Percentiles rank a stretch among this genome's conserved stretches.
Conservation (phyloP, 139 green algal species). For the Chlamydomonas sp. region DNA sequence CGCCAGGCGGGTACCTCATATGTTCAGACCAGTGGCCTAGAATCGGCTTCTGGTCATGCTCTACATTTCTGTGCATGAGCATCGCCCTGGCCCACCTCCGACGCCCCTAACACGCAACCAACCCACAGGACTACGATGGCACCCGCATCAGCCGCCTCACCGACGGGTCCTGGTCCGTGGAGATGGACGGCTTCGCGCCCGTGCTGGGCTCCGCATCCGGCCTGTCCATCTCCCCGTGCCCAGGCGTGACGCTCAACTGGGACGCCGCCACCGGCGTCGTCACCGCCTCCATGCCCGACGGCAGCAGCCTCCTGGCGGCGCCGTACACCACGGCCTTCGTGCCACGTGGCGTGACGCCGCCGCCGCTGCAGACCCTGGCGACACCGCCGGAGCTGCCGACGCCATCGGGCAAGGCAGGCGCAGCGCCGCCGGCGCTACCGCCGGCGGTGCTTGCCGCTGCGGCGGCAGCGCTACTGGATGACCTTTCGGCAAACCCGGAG, state of each 20-base stretch:
- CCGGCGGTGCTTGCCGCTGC: background rate
- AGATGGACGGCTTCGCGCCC: constrained; percentile 49
- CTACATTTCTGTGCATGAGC: too few species aligned
- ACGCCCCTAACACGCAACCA: background rate
- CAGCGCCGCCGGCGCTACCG: background rate
- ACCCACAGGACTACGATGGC: constrained; percentile 52
- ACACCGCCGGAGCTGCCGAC: background rate
- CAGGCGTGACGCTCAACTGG: constrained; percentile 27
- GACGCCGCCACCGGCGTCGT: constrained; percentile 32
- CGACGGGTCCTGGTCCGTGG: constrained; percentile 50
- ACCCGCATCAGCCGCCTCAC: constrained; percentile 38
- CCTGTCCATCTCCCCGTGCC: constrained; percentile 28
- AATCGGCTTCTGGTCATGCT: too few species aligned
- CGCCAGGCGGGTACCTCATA: too few species aligned
- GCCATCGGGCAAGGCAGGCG: background rate
- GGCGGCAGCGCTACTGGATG: constrained; percentile 1
- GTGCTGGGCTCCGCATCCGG: constrained; percentile 30
- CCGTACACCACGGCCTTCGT: constrained; percentile 20
- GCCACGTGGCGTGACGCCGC: constrained; percentile 4
- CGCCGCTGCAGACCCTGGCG: constrained; percentile 29
- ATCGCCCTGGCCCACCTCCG: too few species aligned
- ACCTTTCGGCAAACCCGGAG: constrained; percentile 1
- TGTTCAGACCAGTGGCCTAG: too few species aligned
- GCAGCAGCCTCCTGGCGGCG: constrained; percentile 20
- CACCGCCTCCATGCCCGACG: constrained; percentile 37